Base-by-base conservation (phyloP, 2,329 filamentous ascomycete genomes). In the Alternaria gansuensis region DNA sequence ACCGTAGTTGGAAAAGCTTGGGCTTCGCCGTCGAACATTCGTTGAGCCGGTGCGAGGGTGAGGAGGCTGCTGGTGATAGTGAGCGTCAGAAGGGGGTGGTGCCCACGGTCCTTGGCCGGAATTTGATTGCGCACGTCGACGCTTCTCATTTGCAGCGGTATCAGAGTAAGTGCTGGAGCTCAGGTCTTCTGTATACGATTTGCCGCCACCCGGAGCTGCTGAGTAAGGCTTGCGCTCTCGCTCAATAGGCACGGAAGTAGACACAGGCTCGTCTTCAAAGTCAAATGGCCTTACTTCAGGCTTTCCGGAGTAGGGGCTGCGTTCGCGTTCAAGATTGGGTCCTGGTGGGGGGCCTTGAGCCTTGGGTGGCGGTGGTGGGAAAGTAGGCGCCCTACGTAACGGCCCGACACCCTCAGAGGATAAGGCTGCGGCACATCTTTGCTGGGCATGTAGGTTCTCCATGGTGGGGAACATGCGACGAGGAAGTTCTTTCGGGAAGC, bases 401-500 rank as follows among this genome's bases (percentile, higher is more conserved):
- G 73, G 73, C 17, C 73, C 71, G 21, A 75, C 71, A 7, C 75
- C 74, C 54, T 85, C 81, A 64, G 83, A 80, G 29, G 81, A 80
- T 17, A 93, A 80, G 2, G 85, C 83, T 41, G 85, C 82, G 17
- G 88, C 84, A 8, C 93, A 79, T 21, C 86, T 79, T 60, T 88
- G 85, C 54, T 87, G 84, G 0, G 85, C 80, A 31, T 84, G 79
- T 0, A 83, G 69, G 64, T 92, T 86, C 1, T 84, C 81, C 7
- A 77, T 75, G 0, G 80, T 79, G 0, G 92, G 92, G 37, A 96
- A 85, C 3, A 95, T 81, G 51, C 89, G 84, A 39, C 92, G 83
- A 1, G 91, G 88, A 3, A 96, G 83, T 66, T 93, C 88, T 64
- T 91, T 92, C 0, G 92, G 93, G 54, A 96, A 88, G 2, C 90